Percentiles rank a stretch among this genome's conserved stretches.
phyloP scores from a whole-genome alignment of 1,139 yeast genomes.

The Kodamaea derodonti region DNA sequence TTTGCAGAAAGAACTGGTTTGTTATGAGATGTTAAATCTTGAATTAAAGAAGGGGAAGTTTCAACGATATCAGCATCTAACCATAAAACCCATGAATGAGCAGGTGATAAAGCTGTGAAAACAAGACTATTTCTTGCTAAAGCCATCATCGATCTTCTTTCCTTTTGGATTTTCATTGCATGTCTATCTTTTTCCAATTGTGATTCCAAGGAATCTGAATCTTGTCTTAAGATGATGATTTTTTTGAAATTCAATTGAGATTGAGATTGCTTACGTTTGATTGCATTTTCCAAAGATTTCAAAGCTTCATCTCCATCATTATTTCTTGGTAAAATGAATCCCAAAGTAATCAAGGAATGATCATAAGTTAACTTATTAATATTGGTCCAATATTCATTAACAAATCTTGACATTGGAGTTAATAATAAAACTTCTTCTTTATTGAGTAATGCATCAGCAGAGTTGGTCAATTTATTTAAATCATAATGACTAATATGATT shows the following conservation, averaged over 20 bases:
- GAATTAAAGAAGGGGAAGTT: slow-evolving; percentile 74
- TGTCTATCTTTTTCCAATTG: slow-evolving; percentile 77
- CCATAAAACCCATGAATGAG: slow-evolving; percentile 95
- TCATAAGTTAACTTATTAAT: slow-evolving; percentile 73
- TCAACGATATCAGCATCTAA: slow-evolving; percentile 91
- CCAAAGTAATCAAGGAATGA: slow-evolving; percentile 77
- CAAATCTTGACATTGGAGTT: slow-evolving; percentile 86
- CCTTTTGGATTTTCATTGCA: slow-evolving; percentile 73
- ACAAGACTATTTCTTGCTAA: slow-evolving; percentile 87
- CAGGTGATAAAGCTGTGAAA: slow-evolving; percentile 85
- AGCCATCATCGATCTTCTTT: slow-evolving; percentile 88
- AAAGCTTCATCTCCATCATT: slow-evolving; percentile 78
- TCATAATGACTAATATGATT: slow-evolving; percentile 84
- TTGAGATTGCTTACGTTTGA: slow-evolving; percentile 51
- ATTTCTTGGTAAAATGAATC: slow-evolving; percentile 84
- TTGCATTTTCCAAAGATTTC: slow-evolving; percentile 64
- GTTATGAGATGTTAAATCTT: slow-evolving; percentile 83
- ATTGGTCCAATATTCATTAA: slow-evolving; percentile 85
- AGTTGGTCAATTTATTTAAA: slow-evolving; percentile 68
- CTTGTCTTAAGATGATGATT: slow-evolving; percentile 86
- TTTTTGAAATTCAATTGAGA: slow-evolving; percentile 65
- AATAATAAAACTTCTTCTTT: slow-evolving; percentile 78
- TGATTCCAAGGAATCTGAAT: slow-evolving; percentile 65
- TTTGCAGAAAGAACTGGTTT: slow-evolving; percentile 88
- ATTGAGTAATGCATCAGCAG: slow-evolving; percentile 66